These are phyloP conservation scores for Brassica balearica DNA, from an alignment of 441 rosid species.

Conservation along the genomic window DNA sequence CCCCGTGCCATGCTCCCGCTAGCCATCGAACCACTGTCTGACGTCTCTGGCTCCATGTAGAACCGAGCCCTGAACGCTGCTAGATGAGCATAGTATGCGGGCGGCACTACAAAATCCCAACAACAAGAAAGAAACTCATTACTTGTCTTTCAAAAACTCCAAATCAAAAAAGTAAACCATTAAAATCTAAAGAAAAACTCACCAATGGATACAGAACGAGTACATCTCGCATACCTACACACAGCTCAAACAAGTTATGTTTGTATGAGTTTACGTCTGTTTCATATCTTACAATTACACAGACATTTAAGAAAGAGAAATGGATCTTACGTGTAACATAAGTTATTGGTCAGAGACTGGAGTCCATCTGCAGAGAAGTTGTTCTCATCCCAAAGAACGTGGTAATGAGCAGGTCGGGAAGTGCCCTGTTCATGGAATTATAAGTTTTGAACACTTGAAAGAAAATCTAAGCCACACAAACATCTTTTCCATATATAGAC, in stretches of 20 bases:
- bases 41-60: slow-evolving; percentile 97
- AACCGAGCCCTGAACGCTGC: slow-evolving; percentile 98
- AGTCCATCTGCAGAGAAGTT: slow-evolving; percentile 88
- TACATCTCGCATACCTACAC: slow-evolving; percentile 92
- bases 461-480: too few species aligned
- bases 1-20: slow-evolving; percentile 71
- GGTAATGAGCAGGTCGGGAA: slow-evolving; percentile 97
- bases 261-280: not conserved
- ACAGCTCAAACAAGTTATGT: slow-evolving; percentile 13
- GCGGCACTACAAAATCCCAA: slow-evolving; percentile 68
- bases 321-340: slow-evolving; percentile 87
- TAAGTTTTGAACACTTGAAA: too few species aligned
- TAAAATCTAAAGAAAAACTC: slow-evolving; percentile 23
- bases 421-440: slow-evolving; percentile 64
- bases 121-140: not conserved
- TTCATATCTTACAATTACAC: not conserved
- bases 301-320: not conserved
- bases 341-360: slow-evolving; percentile 87
- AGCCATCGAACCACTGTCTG: slow-evolving; percentile 94
- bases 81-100: slow-evolving; percentile 96
- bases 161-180: not conserved
- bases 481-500: not conserved
- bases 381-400: slow-evolving; percentile 98
- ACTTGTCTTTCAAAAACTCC: not conserved
- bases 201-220: slow-evolving; percentile 94